Conservation (phyloP, 805 yeast genomes). For the Nakazawaea wyomingensis region DNA sequence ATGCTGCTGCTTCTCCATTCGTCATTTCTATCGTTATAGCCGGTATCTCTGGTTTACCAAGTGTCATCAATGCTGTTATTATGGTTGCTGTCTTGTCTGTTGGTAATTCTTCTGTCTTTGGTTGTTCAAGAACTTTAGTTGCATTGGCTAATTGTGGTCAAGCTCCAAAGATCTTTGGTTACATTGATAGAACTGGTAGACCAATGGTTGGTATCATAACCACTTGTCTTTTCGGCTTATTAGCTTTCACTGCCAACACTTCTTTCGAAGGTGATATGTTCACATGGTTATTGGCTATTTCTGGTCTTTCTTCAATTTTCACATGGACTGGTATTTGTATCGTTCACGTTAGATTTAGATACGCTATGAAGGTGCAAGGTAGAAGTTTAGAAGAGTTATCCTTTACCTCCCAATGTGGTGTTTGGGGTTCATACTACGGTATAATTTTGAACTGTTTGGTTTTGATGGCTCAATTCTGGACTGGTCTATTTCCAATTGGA, state of each 20-base stretch:
- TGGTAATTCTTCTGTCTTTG: constrained; percentile 71
- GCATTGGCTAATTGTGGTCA: constrained; percentile 67
- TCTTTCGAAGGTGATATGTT: constrained; percentile 52
- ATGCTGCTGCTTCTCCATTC: constrained; percentile 67
- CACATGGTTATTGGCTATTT: constrained; percentile 68
- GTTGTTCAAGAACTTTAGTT: constrained; percentile 63
- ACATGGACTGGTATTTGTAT: constrained; percentile 75
- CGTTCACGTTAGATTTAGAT: constrained; percentile 67
- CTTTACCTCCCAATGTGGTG: constrained; percentile 63
- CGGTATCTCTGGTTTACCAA: constrained; percentile 61
- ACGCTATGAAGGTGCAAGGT: constrained; percentile 60
- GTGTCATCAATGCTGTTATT: constrained; percentile 70
- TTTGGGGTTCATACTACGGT: constrained; percentile 64
- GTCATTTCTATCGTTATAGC: constrained; percentile 64
- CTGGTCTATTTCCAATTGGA: constrained; percentile 68
- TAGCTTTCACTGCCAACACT: constrained; percentile 62
- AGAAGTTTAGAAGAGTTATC: constrained; percentile 64
- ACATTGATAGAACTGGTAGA: constrained; percentile 73
- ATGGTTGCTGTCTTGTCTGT: constrained; percentile 69
- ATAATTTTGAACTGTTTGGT: constrained; percentile 51
- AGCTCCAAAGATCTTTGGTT: constrained; percentile 57
- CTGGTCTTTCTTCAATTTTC: constrained; percentile 72
- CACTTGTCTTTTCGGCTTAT: constrained; percentile 49
- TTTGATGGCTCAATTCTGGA: constrained; percentile 76
- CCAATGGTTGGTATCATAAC: constrained; percentile 64